A percentile compares a stretch with the other conserved stretches of the same genome.
These are phyloP conservation scores for Aspergillus taichungensis DNA, from an alignment of 495 filamentous ascomycete species.

Conservation along the genomic window DNA sequence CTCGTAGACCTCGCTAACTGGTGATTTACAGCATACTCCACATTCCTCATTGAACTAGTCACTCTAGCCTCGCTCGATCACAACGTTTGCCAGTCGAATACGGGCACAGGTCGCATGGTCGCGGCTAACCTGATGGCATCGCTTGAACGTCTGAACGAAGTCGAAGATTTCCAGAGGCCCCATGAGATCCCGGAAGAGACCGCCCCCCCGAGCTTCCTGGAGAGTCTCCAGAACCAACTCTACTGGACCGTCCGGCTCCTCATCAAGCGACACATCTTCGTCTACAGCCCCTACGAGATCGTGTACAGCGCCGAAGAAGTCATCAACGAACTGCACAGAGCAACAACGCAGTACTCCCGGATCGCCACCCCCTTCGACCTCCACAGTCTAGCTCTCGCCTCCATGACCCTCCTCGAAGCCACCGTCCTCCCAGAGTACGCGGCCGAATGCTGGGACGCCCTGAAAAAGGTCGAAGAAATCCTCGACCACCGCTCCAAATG, in stretches of 20 bases:
- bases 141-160: conserved; percentile 31
- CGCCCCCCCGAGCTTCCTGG: conserved; percentile 23
- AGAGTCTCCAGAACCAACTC: conserved; percentile 51
- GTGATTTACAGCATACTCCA: conserved; percentile 32
- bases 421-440: conserved; percentile 39
- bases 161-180: conserved; percentile 29
- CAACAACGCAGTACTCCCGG: conserved; percentile 33
- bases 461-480: conserved; percentile 38
- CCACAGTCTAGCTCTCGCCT: conserved; percentile 60
- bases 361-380: conserved; percentile 55
- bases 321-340: conserved; percentile 45
- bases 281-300: conserved; percentile 50
- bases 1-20: neutral
- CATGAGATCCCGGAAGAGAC: conserved; percentile 24
- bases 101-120: conserved; percentile 31
- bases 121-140: conserved; percentile 29
- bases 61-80: conserved; percentile 26
- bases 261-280: conserved; percentile 46
- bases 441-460: conserved; percentile 35
- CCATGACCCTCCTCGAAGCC: conserved; percentile 60
- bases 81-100: conserved; percentile 35
- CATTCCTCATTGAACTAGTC: conserved; percentile 34
- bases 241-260: conserved; percentile 69
- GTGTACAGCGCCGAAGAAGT: conserved; percentile 54
- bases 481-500: conserved; percentile 31